These are phyloP conservation scores for Aspergillus saccharolyticus DNA, from an alignment of 495 filamentous ascomycete genomes.

Conservation along the genomic window DNA sequence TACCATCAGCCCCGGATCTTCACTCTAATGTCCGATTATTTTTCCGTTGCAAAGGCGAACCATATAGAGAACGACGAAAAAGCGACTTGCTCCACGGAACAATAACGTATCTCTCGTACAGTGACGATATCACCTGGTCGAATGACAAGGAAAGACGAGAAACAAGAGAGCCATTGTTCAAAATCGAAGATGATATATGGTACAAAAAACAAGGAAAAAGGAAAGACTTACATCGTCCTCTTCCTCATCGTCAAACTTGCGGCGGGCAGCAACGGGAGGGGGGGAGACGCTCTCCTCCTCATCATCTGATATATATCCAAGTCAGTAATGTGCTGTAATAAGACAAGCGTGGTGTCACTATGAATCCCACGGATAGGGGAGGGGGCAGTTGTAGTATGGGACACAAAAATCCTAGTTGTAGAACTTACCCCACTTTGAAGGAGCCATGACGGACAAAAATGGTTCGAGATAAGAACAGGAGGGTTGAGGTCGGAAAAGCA, in stretches of 20 bases:
- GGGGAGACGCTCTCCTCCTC: slow-evolving; percentile 62
- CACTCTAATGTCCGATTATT: too few species aligned
- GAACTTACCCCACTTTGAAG: slow-evolving; percentile 49
- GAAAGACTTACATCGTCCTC: slow-evolving; percentile 71
- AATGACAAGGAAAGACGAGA: too few species aligned
- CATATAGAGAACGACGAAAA: too few species aligned
- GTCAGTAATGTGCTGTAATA: slow-evolving; percentile 5
- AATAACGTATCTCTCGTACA: too few species aligned
- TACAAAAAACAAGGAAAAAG: not conserved
- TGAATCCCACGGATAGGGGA: not conserved
- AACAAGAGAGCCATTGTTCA: too few species aligned
- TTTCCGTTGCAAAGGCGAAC: too few species aligned
- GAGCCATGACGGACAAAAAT: slow-evolving; percentile 35
- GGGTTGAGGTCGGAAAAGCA: slow-evolving; percentile 10
- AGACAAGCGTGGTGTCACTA: not conserved
- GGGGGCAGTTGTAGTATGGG: not conserved
- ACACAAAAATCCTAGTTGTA: slow-evolving; percentile 9
- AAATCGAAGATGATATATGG: too few species aligned
- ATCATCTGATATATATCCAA: slow-evolving; percentile 57
- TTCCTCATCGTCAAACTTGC: slow-evolving; percentile 88
- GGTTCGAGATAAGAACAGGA: too few species aligned
- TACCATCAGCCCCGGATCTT: not conserved
- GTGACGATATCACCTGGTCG: too few species aligned
- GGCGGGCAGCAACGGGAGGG: slow-evolving; percentile 54
- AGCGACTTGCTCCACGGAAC: too few species aligned